These are phyloP conservation scores for Harringtonia aguacate DNA, from an alignment of 2,329 filamentous ascomycete genomes.

Conservation along the genomic window DNA sequence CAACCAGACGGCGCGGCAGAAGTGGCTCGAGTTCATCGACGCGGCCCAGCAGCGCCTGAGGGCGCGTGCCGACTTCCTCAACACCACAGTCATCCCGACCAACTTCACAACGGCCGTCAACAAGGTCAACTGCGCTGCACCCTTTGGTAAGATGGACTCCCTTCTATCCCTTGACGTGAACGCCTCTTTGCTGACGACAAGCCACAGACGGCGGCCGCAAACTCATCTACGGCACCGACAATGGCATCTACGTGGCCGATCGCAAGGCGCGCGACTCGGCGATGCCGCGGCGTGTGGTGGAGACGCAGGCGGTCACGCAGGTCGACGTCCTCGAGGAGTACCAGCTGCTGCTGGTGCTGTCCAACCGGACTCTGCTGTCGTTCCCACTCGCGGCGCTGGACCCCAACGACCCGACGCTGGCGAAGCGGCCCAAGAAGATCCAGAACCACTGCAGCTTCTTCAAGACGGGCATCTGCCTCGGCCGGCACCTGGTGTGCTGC, in stretches of 20 bases:
- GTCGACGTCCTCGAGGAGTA: slow-evolving; percentile 96
- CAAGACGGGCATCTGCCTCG: slow-evolving; percentile 90
- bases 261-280: slow-evolving; percentile 74
- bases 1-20: slow-evolving; percentile 77
- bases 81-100: slow-evolving; percentile 50
- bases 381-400: slow-evolving; percentile 83
- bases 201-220: slow-evolving; percentile 83
- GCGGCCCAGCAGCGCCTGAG: slow-evolving; percentile 78
- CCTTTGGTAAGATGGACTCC: slow-evolving; percentile 60
- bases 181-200: neutral
- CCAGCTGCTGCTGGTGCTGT: slow-evolving; percentile 77
- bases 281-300: slow-evolving; percentile 73
- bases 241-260: slow-evolving; percentile 85
- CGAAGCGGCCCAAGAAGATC: slow-evolving; percentile 89
- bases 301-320: slow-evolving; percentile 80
- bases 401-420: slow-evolving; percentile 66
- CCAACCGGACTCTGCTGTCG: slow-evolving; percentile 86
- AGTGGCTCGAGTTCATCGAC: slow-evolving; percentile 96
- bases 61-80: slow-evolving; percentile 86
- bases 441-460: slow-evolving; percentile 97
- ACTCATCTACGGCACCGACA: slow-evolving; percentile 87
- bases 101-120: slow-evolving; percentile 57
- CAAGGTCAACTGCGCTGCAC: slow-evolving; percentile 87
- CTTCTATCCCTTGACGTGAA: neutral
- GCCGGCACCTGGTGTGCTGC: slow-evolving; percentile 88